phyloP scores from a whole-genome alignment of 2,329 filamentous ascomycete genomes.

The Scleromitrula shiraiana region DNA sequence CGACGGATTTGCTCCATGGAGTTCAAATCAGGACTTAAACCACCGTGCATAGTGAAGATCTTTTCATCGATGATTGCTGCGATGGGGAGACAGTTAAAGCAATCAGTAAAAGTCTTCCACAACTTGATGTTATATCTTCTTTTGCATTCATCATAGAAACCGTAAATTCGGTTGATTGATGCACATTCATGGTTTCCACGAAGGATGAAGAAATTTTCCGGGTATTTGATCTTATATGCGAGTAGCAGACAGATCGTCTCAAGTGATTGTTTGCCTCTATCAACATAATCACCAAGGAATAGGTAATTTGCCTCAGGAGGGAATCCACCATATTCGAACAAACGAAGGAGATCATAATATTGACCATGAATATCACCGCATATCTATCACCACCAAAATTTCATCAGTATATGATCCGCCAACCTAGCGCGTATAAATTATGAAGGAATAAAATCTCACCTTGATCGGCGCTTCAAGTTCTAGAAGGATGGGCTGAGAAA shows the following conservation, averaged over 20 bases:
- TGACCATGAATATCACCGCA: slow-evolving; percentile 99
- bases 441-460: slow-evolving; percentile 43
- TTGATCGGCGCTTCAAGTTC: slow-evolving; percentile 99
- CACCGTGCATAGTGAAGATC: slow-evolving; percentile 99
- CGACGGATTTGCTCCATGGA: slow-evolving; percentile 99
- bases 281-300: slow-evolving; percentile 97
- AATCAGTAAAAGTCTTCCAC: slow-evolving; percentile 99
- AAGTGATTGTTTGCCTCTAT: slow-evolving; percentile 97
- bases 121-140: slow-evolving; percentile 98
- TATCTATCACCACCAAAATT: slow-evolving; percentile 52
- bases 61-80: slow-evolving; percentile 99
- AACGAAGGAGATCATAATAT: slow-evolving; percentile 93
- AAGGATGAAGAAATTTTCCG: slow-evolving; percentile 98
- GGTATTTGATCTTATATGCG: slow-evolving; percentile 99
- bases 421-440: not conserved
- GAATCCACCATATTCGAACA: slow-evolving; percentile 98
- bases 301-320: slow-evolving; percentile 98
- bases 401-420: slow-evolving; percentile 9
- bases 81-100: slow-evolving; percentile 98
- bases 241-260: slow-evolving; percentile 96
- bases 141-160: slow-evolving; percentile 99
- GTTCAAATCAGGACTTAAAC: slow-evolving; percentile 92
- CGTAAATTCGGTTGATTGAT: slow-evolving; percentile 97
- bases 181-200: slow-evolving; percentile 99
- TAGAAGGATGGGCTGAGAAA: slow-evolving; percentile 94